A percentile compares a stretch with the other conserved stretches of the same genome.
phyloP scores from a whole-genome alignment of 139 green algal genomes.

The Chlamydomonas incerta region DNA sequence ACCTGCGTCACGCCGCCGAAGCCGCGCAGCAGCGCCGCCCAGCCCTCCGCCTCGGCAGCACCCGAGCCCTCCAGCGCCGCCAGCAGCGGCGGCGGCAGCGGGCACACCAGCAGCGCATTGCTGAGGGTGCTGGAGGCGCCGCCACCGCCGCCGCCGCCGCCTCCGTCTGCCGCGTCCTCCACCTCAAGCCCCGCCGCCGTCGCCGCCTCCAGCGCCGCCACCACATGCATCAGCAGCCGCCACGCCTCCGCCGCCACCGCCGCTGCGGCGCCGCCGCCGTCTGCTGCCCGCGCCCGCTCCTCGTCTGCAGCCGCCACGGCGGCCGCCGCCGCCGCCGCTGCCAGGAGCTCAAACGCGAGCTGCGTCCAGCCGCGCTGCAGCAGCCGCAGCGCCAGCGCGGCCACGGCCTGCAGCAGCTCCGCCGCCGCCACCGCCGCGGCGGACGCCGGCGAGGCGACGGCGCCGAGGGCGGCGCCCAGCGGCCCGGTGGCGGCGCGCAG shows the following conservation, averaged over 20 bases:
- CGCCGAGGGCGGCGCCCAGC: not conserved
- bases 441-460: no score
- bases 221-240: slow-evolving; percentile 3
- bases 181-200: not conserved
- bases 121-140: no score
- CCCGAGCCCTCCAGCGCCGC: no score
- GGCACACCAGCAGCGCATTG: not conserved
- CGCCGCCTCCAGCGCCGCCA: not conserved
- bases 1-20: slow-evolving; percentile 5
- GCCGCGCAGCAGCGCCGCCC: slow-evolving; percentile 11
- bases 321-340: not conserved
- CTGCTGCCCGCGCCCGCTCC: not conserved
- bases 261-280: not conserved
- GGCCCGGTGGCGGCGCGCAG: not conserved
- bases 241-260: not conserved
- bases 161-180: not conserved
- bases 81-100: no score
- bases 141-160: not conserved
- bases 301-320: not conserved
- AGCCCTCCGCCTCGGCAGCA: not conserved
- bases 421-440: no score
- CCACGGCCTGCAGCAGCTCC: not conserved
- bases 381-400: not conserved
- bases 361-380: slow-evolving; percentile 7
- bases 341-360: slow-evolving; percentile 6